Evolutionary conservation across 768 basidiomycete species (phyloP).

Genomic region (Ephemerocybe angulata): DNA sequence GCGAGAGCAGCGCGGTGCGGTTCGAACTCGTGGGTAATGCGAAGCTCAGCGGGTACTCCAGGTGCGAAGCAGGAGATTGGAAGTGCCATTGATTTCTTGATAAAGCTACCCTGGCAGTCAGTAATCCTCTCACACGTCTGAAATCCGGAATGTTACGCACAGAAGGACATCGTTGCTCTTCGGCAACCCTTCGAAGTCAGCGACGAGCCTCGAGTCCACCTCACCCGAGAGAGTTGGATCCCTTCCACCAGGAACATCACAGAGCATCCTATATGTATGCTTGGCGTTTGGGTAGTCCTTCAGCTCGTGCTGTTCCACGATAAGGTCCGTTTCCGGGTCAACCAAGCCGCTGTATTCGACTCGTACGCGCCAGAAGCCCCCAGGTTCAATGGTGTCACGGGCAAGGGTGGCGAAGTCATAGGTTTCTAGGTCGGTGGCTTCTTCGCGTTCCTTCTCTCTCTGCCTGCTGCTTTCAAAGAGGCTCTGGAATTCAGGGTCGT

Average conservation of each 20-base stretch:
- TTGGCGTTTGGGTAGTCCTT: not conserved
- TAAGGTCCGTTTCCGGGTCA: conserved; percentile 1
- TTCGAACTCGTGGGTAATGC: conserved; percentile 13
- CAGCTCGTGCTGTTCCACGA: conserved; percentile 3
- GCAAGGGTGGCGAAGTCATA: not conserved
- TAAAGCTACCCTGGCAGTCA: conserved; percentile 10
- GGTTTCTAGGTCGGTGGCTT: not conserved
- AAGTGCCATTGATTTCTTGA: conserved; percentile 12
- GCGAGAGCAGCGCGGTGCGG: conserved; percentile 9
- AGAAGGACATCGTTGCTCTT: conserved; percentile 8
- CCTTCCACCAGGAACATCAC: not conserved
- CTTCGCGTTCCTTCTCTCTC: not conserved
- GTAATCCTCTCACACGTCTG: not conserved
- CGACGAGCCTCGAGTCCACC: conserved; percentile 7
- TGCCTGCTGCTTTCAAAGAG: conserved; percentile 4
- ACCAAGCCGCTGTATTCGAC: not conserved
- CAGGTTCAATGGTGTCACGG: not conserved
- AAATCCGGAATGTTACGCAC: not conserved
- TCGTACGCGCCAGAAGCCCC: not conserved
- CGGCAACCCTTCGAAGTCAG: conserved; percentile 8
- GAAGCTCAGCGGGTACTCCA: conserved; percentile 8
- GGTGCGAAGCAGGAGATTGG: conserved; percentile 13
- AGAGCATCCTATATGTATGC: not conserved
- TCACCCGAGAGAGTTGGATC: not conserved
- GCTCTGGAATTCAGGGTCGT: conserved; percentile 8